Conservation (phyloP, 2,329 filamentous ascomycete species). For the Pseudogymnoascus sp. region DNA sequence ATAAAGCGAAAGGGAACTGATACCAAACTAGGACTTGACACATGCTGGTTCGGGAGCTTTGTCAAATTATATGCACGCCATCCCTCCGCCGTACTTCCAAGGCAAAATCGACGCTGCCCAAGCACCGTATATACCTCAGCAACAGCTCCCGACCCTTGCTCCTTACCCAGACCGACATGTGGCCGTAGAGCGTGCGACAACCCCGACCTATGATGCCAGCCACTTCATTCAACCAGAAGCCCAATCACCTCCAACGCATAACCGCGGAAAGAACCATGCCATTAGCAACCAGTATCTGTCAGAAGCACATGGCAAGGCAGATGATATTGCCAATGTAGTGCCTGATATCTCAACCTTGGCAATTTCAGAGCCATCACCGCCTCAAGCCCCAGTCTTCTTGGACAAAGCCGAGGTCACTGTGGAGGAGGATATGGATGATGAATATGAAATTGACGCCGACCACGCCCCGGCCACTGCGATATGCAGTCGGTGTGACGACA, state of each 20-base stretch:
- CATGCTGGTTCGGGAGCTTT: background rate
- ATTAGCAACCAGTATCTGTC: background rate
- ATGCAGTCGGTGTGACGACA: background rate
- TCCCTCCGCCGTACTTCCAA: background rate
- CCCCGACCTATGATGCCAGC: background rate
- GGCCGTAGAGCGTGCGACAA: background rate
- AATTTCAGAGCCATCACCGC: background rate
- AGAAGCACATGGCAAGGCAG: background rate
- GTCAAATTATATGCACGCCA: background rate
- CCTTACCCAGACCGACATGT: background rate
- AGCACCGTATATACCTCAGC: background rate
- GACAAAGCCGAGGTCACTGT: background rate
- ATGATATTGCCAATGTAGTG: background rate
- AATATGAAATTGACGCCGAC: background rate
- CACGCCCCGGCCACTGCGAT: background rate
- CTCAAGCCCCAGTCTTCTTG: background rate
- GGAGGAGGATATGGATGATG: background rate
- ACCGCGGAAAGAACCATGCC: background rate
- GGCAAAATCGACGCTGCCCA: background rate
- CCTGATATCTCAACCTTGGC: background rate
- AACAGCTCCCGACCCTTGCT: background rate
- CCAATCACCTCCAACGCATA: background rate
- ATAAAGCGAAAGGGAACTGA: background rate
- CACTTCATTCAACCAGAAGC: background rate
- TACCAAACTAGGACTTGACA: background rate